phyloP scores from a whole-genome alignment of 2,329 filamentous ascomycete genomes.

The Parasarocladium wereldwijsianum region DNA sequence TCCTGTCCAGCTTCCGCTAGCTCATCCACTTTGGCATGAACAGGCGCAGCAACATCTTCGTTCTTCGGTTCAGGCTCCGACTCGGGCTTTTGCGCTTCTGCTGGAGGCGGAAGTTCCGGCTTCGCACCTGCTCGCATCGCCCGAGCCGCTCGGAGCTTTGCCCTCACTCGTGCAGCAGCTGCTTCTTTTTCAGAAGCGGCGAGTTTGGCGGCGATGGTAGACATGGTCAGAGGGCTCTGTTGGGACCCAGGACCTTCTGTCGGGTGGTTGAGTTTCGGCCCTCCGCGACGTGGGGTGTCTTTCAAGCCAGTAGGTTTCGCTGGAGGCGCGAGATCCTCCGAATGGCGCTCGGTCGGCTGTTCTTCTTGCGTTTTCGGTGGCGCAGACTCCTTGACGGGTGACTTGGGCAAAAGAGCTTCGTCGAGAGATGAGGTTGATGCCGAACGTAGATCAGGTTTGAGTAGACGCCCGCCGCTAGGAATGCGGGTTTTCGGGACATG shows the following conservation, averaged over 20 bases:
- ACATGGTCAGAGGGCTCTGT: slow-evolving; percentile 45
- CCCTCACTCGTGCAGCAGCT: slow-evolving; percentile 46
- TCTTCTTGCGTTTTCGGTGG: background rate
- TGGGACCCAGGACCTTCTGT: slow-evolving; percentile 26
- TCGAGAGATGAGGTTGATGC: slow-evolving; percentile 18
- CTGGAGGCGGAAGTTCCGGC: slow-evolving; percentile 9
- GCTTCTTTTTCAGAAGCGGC: slow-evolving; percentile 50
- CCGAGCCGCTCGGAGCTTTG: slow-evolving; percentile 43
- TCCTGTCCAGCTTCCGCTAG: slow-evolving; percentile 16
- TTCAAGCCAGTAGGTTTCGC: too few relatives aligned
- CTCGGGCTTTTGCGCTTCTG: slow-evolving; percentile 3
- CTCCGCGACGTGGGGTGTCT: slow-evolving; percentile 4
- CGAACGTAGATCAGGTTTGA: too few relatives aligned
- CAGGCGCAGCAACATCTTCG: slow-evolving; percentile 12
- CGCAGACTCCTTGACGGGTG: slow-evolving; percentile 9
- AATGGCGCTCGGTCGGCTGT: too few relatives aligned
- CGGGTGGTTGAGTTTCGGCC: slow-evolving; percentile 5
- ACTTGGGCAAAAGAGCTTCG: slow-evolving; percentile 15
- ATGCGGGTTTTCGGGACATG: too few relatives aligned
- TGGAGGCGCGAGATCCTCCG: too few relatives aligned
- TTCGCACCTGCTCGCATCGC: slow-evolving; percentile 19
- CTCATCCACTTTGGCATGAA: slow-evolving; percentile 17
- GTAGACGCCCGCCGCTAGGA: too few relatives aligned
- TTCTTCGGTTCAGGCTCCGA: slow-evolving; percentile 15
- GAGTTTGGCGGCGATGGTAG: slow-evolving; percentile 46